Base-by-base conservation (phyloP, 495 filamentous ascomycete genomes). In the Podospora australis region DNA sequence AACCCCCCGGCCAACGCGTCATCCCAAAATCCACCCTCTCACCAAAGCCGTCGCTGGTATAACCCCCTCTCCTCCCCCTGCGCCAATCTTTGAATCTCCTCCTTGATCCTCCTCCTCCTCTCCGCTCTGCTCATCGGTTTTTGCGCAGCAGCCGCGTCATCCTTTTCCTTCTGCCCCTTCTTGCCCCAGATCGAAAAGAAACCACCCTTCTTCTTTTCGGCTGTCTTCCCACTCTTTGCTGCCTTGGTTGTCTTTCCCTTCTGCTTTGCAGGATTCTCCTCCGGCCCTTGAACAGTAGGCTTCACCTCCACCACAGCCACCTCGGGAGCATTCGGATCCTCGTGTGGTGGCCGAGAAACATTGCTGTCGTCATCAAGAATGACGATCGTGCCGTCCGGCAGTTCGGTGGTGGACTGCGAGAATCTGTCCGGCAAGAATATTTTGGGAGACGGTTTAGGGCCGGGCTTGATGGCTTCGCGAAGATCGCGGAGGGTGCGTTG, bases 401-500 rank as follows among this genome's bases (percentile, higher is more conserved):
- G 11, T 17, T 68, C 63, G 13, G 62, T 62, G 2, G 64, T 69
- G 3, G 52, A 23, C 24, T 62, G 46, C 26, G 53, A 53, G 48
- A 65, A 70, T 2, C 57, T 59, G 21, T 71, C 69, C 1, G 70
- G 73, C 1, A 72, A 49, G 46, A 69, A 72, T 20, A 71, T 56
- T 44, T 69, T 65, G 23, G 72, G 72, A n/a, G 63, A 62, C 14
- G 68, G 65, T 6, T 56, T 57, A 9, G 65, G 63, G 26, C 49
- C 30, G 9, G 59, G 55, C 28, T 67, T 70, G 48, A 79, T 79
- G 23, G 74, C 71, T 4, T 56, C 56, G 26, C 74, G 68, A 5
- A 79, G 52, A 36, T 76, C 71, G 14, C 68, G 63, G 2, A 79
- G 58, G 0, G 75, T 78, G 38, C 74, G 69, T 49, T 79, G 78